phyloP scores from a whole-genome alignment of 768 basidiomycete genomes.

The Calocybe indica region DNA sequence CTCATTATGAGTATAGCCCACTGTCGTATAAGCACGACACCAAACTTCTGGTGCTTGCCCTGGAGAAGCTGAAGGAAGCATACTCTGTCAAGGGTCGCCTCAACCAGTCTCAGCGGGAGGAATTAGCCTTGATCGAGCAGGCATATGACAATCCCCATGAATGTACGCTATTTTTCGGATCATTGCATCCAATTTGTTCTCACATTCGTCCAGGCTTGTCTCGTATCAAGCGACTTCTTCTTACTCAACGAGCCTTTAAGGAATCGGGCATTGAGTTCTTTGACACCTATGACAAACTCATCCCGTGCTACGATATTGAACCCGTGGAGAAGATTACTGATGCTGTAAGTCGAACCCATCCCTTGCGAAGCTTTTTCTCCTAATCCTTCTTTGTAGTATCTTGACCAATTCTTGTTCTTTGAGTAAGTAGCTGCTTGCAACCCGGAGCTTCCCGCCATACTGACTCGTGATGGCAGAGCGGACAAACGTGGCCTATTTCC shows the following conservation, averaged over 20 bases:
- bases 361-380: slow-evolving; percentile 6
- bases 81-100: slow-evolving; percentile 97
- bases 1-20: slow-evolving; percentile 42
- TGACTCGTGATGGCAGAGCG: slow-evolving; percentile 37
- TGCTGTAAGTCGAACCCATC: slow-evolving; percentile 49
- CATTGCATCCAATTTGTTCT: not conserved
- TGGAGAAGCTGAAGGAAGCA: slow-evolving; percentile 98
- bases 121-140: slow-evolving; percentile 96
- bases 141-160: slow-evolving; percentile 99
- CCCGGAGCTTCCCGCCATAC: not conserved
- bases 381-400: slow-evolving; percentile 45
- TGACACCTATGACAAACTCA: slow-evolving; percentile 96
- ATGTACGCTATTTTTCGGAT: slow-evolving; percentile 40
- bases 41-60: slow-evolving; percentile 90
- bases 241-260: slow-evolving; percentile 98
- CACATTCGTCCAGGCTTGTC: slow-evolving; percentile 55
- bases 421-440: slow-evolving; percentile 40
- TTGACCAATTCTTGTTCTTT: slow-evolving; percentile 98
- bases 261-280: slow-evolving; percentile 97
- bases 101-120: slow-evolving; percentile 97
- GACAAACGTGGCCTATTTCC: slow-evolving; percentile 99
- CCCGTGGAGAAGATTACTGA: slow-evolving; percentile 99
- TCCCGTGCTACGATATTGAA: slow-evolving; percentile 98
- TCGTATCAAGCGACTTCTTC: slow-evolving; percentile 92
- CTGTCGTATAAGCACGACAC: slow-evolving; percentile 99